Percentiles rank a stretch among this genome's conserved stretches.
Evolutionary conservation across 805 yeast species (phyloP).

Genomic region (Barnettozyma siamensis): DNA sequence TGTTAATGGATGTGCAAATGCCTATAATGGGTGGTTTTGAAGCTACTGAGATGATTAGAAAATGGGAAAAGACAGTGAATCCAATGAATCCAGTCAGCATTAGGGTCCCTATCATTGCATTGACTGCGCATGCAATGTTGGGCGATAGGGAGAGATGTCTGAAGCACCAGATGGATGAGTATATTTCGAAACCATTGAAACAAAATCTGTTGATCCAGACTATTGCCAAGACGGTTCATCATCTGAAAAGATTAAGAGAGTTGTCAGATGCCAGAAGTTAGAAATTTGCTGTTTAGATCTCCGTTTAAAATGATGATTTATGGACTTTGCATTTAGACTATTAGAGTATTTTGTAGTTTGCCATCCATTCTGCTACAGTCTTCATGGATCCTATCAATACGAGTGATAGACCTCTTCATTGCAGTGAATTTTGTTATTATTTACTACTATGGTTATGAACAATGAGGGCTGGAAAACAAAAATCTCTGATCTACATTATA

Average conservation of each 20-base stretch:
- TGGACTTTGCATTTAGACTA: too few species aligned
- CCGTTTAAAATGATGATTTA: too few species aligned
- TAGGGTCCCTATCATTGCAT: conserved; percentile 82
- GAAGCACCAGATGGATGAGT: conserved; percentile 90
- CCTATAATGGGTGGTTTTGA: conserved; percentile 95
- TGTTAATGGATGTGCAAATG: conserved; percentile 92
- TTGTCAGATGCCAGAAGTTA: conserved; percentile 5
- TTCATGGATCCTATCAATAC: too few species aligned
- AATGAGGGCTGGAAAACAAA: too few species aligned
- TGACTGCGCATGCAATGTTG: conserved; percentile 92
- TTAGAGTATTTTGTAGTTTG: too few species aligned
- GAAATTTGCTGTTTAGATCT: not conserved
- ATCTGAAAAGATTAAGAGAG: conserved; percentile 56
- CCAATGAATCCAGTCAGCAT: conserved; percentile 65
- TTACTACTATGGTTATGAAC: too few species aligned
- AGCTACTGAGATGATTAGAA: conserved; percentile 80
- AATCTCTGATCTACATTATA: too few species aligned
- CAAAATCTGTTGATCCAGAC: conserved; percentile 81
- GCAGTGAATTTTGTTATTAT: too few species aligned
- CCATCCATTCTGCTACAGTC: too few species aligned
- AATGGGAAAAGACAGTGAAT: conserved; percentile 78
- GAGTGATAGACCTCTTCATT: too few species aligned
- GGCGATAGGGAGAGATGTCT: conserved; percentile 85
- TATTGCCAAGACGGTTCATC: conserved; percentile 75
- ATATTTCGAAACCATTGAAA: conserved; percentile 80